These are phyloP conservation scores for Diplocarpon mali DNA, from an alignment of 2,329 filamentous ascomycete species.

Conservation along the genomic window DNA sequence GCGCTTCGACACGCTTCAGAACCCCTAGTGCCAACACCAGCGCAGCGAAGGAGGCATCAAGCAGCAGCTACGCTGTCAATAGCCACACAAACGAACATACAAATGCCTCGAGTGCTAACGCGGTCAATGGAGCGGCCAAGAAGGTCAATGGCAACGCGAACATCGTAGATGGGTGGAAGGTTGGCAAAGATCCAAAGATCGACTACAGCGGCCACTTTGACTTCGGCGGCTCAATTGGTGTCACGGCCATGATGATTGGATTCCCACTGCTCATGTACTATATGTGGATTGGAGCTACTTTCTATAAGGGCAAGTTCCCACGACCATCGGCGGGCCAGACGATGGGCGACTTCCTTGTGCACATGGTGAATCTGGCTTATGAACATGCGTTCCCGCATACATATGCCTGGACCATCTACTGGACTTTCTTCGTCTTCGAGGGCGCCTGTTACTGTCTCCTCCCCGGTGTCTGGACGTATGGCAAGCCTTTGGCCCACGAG, in stretches of 20 bases:
- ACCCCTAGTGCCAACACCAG: constrained; percentile 16
- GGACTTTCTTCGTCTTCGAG: constrained; percentile 83
- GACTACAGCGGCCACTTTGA: constrained; percentile 59
- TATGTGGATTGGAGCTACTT: constrained; percentile 95
- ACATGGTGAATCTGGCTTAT: constrained; percentile 64
- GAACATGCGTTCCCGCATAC: constrained; percentile 73
- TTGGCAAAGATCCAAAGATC: constrained; percentile 49
- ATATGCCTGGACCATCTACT: constrained; percentile 88
- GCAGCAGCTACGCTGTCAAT: constrained; percentile 11
- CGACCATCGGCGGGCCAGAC: constrained; percentile 53
- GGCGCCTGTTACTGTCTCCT: constrained; percentile 71
- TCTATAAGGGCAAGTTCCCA: constrained; percentile 80
- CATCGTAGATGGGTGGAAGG: constrained; percentile 44
- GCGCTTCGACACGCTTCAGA: constrained; percentile 10
- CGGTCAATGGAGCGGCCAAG: constrained; percentile 6
- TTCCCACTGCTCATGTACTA: constrained; percentile 98
- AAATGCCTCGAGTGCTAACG: constrained; percentile 8
- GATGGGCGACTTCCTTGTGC: constrained; percentile 56
- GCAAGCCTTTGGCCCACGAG: constrained; percentile 75
- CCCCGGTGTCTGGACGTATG: constrained; percentile 78
- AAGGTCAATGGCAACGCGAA: constrained; percentile 5
- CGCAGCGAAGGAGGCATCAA: constrained; percentile 17
- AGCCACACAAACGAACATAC: constrained; percentile 7
- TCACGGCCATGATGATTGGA: constrained; percentile 73
- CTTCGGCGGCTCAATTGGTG: constrained; percentile 80